Evolutionary conservation across 352 stramenopile species (phyloP).

Genomic region (Pythium sukuiense): DNA sequence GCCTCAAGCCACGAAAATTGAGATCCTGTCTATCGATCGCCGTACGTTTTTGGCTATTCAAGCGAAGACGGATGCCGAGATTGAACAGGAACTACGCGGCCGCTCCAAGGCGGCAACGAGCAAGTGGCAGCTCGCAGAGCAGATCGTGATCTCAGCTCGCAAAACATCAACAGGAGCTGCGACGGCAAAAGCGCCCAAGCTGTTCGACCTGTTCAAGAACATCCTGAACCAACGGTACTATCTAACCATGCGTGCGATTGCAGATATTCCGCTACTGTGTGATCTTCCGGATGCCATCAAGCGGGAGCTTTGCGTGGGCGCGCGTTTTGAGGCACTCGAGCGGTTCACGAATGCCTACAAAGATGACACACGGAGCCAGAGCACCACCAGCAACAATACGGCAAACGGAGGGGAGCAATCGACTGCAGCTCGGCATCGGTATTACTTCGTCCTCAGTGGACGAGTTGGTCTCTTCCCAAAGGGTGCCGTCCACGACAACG

Average conservation of each 20-base stretch:
- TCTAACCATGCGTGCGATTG: constrained; percentile 53
- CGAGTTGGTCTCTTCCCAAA: constrained; percentile 40
- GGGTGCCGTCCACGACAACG: constrained; percentile 19
- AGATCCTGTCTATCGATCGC: constrained; percentile 48
- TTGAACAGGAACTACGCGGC: constrained; percentile 40
- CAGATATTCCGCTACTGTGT: constrained; percentile 47
- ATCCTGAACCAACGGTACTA: constrained; percentile 67
- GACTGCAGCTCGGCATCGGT: constrained; percentile 19
- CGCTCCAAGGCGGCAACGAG: constrained; percentile 35
- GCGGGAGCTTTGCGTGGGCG: constrained; percentile 45
- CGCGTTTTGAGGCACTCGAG: constrained; percentile 61
- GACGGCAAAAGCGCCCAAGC: constrained; percentile 39
- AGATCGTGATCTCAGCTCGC: constrained; percentile 26
- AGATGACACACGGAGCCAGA: constrained; percentile 27
- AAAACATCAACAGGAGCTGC: background rate
- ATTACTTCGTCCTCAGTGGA: constrained; percentile 53
- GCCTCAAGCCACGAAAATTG: background rate
- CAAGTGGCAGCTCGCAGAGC: constrained; percentile 55
- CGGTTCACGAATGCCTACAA: constrained; percentile 47
- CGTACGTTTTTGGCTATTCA: constrained; percentile 35
- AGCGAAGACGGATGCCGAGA: constrained; percentile 51
- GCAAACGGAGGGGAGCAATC: background rate
- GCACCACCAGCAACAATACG: background rate
- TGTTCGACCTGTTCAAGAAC: constrained; percentile 68
- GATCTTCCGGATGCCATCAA: constrained; percentile 40